Conservation (phyloP, 2,329 filamentous ascomycete genomes). For the Beauveria sp. region DNA sequence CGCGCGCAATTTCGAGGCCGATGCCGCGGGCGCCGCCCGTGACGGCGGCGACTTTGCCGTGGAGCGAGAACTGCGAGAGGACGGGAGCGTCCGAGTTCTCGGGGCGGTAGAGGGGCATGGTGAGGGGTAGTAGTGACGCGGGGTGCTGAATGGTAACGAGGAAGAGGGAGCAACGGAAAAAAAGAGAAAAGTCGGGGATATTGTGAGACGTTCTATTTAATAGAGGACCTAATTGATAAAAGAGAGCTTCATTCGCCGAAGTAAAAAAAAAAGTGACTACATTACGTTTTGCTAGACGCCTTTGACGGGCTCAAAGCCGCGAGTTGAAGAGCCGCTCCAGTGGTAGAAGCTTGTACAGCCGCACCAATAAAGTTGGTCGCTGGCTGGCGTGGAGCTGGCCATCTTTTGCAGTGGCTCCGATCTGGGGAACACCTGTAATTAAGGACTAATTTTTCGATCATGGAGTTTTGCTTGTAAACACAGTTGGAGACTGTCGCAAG, state of each 20-base stretch:
- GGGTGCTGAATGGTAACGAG: not conserved
- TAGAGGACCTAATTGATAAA: not conserved
- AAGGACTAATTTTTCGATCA: not conserved
- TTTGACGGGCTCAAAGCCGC: not conserved
- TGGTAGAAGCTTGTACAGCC: not conserved
- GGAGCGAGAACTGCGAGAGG: conserved; percentile 6
- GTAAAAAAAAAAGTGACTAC: no score
- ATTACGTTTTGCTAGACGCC: not conserved
- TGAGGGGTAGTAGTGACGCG: not conserved
- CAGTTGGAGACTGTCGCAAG: not conserved
- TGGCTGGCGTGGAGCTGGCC: not conserved
- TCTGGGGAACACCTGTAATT: not conserved
- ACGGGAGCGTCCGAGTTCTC: conserved; percentile 3
- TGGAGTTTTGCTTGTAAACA: not conserved
- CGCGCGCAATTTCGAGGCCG: conserved; percentile 15
- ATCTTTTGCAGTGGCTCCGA: not conserved
- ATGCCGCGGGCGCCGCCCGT: conserved; percentile 13
- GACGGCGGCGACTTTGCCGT: conserved; percentile 9
- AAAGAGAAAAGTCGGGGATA: not conserved
- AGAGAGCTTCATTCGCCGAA: no score
- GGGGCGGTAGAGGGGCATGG: conserved; percentile 8
- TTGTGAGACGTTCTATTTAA: not conserved
- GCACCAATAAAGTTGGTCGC: conserved; percentile 1
- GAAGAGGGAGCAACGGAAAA: not conserved
- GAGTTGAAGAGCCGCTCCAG: conserved; percentile 1